Base-by-base conservation (phyloP, 495 filamentous ascomycete genomes). In the Parathielavia hyrcaniae region DNA sequence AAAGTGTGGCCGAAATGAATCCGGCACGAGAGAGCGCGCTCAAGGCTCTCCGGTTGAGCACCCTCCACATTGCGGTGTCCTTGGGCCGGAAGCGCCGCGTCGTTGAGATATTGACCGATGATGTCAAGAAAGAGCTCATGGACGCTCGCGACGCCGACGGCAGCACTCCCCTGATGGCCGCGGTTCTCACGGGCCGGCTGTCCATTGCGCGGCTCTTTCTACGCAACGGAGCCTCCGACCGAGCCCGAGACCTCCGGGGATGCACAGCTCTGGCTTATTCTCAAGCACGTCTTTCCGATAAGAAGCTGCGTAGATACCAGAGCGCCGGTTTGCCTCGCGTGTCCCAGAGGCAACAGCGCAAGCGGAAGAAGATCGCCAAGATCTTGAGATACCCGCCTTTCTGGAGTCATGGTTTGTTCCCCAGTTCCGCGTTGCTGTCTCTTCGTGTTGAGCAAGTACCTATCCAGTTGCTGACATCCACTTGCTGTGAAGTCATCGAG, bases 371-470 rank as follows among this genome's bases (percentile, higher is more conserved):
- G 5, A 55, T 59, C 5, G 11, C 16, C 0, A 54, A 45, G 14
- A 26, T 55, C 19, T 22, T 63, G 7, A 30, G 52, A 10, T 49
- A 52, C 39, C 51, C 55, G 52, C 41, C 1, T 51, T 56, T 2
- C 34, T 55, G n/a, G 39, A 52, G 32, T 59, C 55, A 5, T 56
- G 61, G 56, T 63, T 9, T n/a, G 56, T 48, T 14, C 10, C 20
- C 55, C 17, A 7, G 3, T 23, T 10, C 32, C 32, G 4, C 12
- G 16, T 22, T 50, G 20, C 8, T 13, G 50, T 34, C 8, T n/a
- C 14, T 14, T 34, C 16, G n/a, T 7, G 1, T 48, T 8, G 6
- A 17, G 13, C 12, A 36, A n/a, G n/a, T n/a, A n/a, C n/a, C n/a
- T n/a, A n/a, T 12, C 19, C 1, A 9, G 20, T 50, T 51, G 26